phyloP scores from a whole-genome alignment of 768 basidiomycete genomes.

The Boletus eberwhitei region DNA sequence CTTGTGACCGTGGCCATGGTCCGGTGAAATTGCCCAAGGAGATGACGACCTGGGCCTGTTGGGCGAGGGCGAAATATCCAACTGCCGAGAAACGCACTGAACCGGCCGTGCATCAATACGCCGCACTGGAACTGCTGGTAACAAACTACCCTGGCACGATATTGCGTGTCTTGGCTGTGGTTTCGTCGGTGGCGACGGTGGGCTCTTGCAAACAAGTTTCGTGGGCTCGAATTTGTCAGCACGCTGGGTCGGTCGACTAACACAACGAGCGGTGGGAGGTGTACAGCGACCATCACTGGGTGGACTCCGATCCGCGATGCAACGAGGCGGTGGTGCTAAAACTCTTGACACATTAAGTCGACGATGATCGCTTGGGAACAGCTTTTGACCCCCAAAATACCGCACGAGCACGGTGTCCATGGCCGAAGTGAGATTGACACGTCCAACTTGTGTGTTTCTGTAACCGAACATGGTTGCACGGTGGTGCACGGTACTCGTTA shows the following conservation, averaged over 20 bases:
- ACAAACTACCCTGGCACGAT: conserved; percentile 7
- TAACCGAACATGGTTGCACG: not conserved
- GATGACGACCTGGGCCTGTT: conserved; percentile 20
- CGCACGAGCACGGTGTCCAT: conserved; percentile 1
- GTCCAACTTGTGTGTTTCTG: not conserved
- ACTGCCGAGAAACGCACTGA: conserved; percentile 10
- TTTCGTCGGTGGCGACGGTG: not conserved
- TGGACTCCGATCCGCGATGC: not conserved
- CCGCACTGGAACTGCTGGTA: conserved; percentile 11
- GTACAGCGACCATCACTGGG: conserved; percentile 9
- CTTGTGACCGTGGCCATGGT: conserved; percentile 30
- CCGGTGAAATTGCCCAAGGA: conserved; percentile 18
- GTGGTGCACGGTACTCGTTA: not conserved
- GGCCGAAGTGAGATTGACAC: not conserved
- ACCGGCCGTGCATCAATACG: conserved; percentile 19
- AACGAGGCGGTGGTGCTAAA: conserved; percentile 18
- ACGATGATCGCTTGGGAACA: conserved; percentile 4
- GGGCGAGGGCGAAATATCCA: conserved; percentile 26
- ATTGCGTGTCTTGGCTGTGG: not conserved
- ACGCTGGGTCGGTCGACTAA: not conserved
- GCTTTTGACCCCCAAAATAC: conserved; percentile 6
- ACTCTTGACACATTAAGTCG: not conserved
- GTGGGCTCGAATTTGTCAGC: conserved; percentile 18
- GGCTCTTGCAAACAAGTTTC: not conserved
- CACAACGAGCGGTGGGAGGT: not conserved